Evolutionary conservation across 305 asterid genomes (phyloP).

Genomic region (Coffea humblotiana): DNA sequence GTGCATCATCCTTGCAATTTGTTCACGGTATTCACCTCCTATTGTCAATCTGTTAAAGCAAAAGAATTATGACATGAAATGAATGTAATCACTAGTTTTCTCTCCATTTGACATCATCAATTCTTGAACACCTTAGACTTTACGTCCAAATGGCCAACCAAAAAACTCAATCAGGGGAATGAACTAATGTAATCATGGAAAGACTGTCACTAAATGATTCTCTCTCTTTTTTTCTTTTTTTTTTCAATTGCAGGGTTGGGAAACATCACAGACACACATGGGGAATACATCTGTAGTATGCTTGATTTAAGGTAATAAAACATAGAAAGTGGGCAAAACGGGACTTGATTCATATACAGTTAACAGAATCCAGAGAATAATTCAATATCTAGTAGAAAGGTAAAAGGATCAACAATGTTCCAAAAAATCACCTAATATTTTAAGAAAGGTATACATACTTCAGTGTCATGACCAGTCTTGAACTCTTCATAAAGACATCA

Average conservation of each 20-base stretch:
- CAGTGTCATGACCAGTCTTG: background rate
- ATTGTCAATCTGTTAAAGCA: background rate
- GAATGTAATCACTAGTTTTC: background rate
- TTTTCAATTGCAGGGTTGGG: background rate
- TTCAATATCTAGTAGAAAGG: background rate
- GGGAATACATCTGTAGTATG: background rate
- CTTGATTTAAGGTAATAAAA: background rate
- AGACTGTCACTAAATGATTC: background rate
- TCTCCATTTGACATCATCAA: background rate
- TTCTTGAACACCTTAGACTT: background rate
- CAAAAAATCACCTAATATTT: constrained; percentile 5
- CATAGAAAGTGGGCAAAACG: background rate
- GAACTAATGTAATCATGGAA: background rate
- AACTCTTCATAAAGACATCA: constrained; percentile 5
- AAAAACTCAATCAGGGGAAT: background rate
- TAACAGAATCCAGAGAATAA: background rate
- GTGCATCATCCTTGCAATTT: background rate
- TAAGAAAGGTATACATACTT: background rate
- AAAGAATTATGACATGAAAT: background rate
- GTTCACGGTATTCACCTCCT: background rate
- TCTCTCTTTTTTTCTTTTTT: no score
- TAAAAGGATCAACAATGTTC: background rate
- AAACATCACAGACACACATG: background rate
- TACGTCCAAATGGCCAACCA: background rate
- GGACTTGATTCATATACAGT: background rate